Evolutionary conservation across 2,329 filamentous ascomycete species (phyloP).

Genomic region (Alternaria hordeiaustralica): DNA sequence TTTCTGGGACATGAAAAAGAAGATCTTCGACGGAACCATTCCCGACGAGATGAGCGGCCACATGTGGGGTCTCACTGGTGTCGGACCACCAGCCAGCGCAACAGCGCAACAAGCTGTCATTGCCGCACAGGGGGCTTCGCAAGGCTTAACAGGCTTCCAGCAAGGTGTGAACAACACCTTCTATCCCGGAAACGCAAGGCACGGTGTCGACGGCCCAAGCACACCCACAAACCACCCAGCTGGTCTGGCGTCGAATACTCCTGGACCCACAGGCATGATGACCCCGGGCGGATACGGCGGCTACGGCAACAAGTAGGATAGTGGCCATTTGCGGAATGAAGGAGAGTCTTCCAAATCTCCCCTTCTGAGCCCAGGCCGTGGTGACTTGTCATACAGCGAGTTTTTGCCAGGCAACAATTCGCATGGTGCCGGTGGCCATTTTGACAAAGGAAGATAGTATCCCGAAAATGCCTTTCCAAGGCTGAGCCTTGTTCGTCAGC

Average conservation of each 20-base stretch:
- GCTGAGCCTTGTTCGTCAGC: neutral
- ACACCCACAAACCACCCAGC: constrained; percentile 68
- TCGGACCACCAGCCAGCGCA: constrained; percentile 62
- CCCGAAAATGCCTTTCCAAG: neutral
- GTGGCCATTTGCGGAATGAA: neutral
- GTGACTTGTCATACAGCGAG: neutral
- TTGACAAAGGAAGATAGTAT: neutral
- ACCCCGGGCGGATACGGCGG: constrained; percentile 63
- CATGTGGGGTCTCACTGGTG: constrained; percentile 86
- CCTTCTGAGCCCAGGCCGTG: neutral
- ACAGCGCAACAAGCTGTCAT: constrained; percentile 55
- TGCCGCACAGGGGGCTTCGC: constrained; percentile 50
- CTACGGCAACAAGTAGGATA: constrained; percentile 43
- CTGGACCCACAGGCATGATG: constrained; percentile 67
- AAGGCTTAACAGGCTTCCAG: constrained; percentile 37
- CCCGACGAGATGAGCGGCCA: constrained; percentile 83
- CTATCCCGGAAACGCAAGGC: constrained; percentile 48
- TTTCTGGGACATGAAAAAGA: constrained; percentile 90
- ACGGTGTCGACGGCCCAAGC: constrained; percentile 63
- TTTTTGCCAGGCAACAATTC: neutral
- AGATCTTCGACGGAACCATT: constrained; percentile 84
- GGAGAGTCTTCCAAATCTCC: neutral
- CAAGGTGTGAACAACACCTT: constrained; percentile 48
- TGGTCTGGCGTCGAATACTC: constrained; percentile 56
- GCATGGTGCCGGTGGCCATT: neutral